Percentiles rank a stretch among this genome's conserved stretches.
Conservation (phyloP, 2,329 filamentous ascomycete genomes). For the Penicillium sp. region DNA sequence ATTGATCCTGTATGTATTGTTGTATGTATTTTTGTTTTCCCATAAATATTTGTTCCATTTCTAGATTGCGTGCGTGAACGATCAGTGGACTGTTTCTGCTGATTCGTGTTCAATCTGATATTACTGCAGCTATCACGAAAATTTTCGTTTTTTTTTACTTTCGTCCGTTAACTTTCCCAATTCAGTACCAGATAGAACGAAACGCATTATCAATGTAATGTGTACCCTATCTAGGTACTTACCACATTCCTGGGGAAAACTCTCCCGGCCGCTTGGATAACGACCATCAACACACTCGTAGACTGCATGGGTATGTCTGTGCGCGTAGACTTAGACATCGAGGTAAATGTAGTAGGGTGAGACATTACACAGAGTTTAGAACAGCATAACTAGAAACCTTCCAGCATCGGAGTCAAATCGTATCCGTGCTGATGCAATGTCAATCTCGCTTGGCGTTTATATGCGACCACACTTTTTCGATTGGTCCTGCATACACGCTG, state of each 20-base stretch:
- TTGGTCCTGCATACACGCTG: background rate
- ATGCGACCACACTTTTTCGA: background rate
- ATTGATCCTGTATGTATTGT: background rate
- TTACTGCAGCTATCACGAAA: background rate
- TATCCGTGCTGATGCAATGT: background rate
- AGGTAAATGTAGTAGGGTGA: background rate
- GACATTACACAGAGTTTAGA: background rate
- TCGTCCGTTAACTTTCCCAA: background rate
- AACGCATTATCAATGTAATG: background rate
- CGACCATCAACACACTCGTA: background rate
- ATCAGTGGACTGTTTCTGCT: background rate
- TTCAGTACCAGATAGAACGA: background rate
- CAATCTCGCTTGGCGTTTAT: background rate
- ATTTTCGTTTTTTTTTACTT: background rate
- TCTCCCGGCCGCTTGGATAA: constrained; percentile 1
- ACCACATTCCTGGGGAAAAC: constrained; percentile 12
- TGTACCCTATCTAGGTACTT: background rate
- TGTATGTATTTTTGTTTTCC: background rate
- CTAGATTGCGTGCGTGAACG: background rate
- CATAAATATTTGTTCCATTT: background rate
- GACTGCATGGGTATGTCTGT: constrained; percentile 16
- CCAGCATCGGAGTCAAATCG: background rate
- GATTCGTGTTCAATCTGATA: background rate
- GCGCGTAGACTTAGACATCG: background rate
- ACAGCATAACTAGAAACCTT: background rate